Evolutionary conservation across 768 basidiomycete genomes (phyloP).

Genomic region (Panaeolus cyanescens): DNA sequence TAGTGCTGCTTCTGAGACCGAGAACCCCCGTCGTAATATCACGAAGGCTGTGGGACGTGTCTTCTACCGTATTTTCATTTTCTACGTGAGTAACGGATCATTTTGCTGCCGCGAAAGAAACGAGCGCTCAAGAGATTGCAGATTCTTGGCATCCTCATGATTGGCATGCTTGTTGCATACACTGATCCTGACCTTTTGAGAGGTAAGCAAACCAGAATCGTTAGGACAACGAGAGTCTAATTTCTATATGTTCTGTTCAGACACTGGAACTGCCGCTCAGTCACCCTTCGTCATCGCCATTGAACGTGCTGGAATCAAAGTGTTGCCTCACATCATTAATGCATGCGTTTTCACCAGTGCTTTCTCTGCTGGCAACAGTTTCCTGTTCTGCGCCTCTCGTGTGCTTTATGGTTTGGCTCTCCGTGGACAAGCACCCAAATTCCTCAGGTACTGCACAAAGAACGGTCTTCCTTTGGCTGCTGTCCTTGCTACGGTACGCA

Average conservation of each 20-base stretch:
- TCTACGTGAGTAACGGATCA: conserved; percentile 54
- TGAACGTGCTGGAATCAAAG: conserved; percentile 68
- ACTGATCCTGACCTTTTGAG: conserved; percentile 56
- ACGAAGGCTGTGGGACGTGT: conserved; percentile 75
- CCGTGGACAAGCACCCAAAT: conserved; percentile 49
- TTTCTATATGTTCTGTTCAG: conserved; percentile 17
- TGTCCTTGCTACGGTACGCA: conserved; percentile 32
- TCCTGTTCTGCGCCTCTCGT: conserved; percentile 56
- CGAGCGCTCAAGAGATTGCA: conserved; percentile 19
- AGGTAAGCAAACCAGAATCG: conserved; percentile 14
- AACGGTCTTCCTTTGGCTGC: conserved; percentile 48
- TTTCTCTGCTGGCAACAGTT: conserved; percentile 73
- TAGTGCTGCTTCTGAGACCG: conserved; percentile 76
- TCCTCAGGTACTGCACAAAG: conserved; percentile 46
- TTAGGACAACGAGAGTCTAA: background rate
- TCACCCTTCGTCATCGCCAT: conserved; percentile 90
- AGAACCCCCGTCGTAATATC: conserved; percentile 79
- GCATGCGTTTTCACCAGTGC: conserved; percentile 70
- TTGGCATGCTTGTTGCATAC: conserved; percentile 80
- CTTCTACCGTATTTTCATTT: conserved; percentile 78
- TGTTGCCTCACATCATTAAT: conserved; percentile 71
- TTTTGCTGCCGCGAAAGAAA: background rate
- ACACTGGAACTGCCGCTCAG: conserved; percentile 63
- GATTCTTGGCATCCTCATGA: conserved; percentile 71
- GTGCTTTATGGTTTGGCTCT: conserved; percentile 55